Percentiles rank a stretch among this genome's conserved stretches.
phyloP scores from a whole-genome alignment of 2,329 filamentous ascomycete species.

The Arachnomyces sp. region DNA sequence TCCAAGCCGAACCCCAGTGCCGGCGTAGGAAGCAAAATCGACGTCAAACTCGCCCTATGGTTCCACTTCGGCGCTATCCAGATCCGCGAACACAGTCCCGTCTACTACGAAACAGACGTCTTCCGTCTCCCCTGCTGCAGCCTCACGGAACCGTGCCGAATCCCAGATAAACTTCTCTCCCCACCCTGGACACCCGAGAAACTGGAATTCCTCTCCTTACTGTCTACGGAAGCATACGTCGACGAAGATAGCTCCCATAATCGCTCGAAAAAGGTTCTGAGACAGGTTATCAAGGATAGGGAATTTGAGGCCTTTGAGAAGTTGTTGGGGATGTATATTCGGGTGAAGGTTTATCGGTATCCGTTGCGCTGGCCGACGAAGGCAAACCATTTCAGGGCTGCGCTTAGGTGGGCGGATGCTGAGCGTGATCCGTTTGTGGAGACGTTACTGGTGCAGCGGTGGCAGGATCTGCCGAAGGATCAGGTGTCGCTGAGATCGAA shows the following conservation, averaged over 20 bases:
- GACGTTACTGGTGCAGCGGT: constrained; percentile 25
- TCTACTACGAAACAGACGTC: constrained; percentile 25
- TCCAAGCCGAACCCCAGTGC: constrained; percentile 7
- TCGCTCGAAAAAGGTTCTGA: constrained; percentile 25
- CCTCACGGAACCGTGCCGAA: constrained; percentile 20
- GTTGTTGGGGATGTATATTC: constrained; percentile 25
- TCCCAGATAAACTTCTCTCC: constrained; percentile 33
- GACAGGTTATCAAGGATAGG: constrained; percentile 28
- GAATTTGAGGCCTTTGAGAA: constrained; percentile 25
- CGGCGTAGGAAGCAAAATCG: constrained; percentile 4
- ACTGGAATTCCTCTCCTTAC: constrained; percentile 31
- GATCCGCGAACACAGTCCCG: constrained; percentile 20
- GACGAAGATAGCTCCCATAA: constrained; percentile 25
- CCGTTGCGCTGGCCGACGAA: constrained; percentile 27
- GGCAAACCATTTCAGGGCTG: constrained; percentile 24
- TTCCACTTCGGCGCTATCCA: constrained; percentile 31
- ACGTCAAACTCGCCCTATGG: constrained; percentile 28
- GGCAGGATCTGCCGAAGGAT: constrained; percentile 22
- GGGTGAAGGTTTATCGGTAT: constrained; percentile 25
- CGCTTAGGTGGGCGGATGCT: constrained; percentile 21
- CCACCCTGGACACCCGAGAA: constrained; percentile 33
- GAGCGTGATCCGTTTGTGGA: constrained; percentile 28
- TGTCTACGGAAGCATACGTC: constrained; percentile 30
- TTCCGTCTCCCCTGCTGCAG: constrained; percentile 29
- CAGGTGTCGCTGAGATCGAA: constrained; percentile 20